phyloP scores from a whole-genome alignment of 2,329 filamentous ascomycete genomes.

The Phyllosticta ampelicida region DNA sequence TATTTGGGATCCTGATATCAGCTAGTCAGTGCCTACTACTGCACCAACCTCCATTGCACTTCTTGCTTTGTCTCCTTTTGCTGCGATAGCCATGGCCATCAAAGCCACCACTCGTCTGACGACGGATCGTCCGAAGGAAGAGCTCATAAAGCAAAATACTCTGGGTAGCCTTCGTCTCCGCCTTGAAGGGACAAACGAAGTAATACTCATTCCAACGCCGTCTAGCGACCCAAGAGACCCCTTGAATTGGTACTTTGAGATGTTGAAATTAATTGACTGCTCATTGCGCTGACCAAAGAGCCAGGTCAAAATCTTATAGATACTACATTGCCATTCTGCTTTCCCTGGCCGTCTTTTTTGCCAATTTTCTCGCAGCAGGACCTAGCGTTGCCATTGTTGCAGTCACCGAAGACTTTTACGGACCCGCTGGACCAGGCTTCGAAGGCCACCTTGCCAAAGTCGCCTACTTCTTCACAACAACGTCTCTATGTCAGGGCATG shows the following conservation, averaged over 20 bases:
- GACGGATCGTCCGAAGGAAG: constrained; percentile 4
- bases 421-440: constrained; percentile 23
- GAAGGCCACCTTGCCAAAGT: constrained; percentile 31
- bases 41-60: neutral
- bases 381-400: constrained; percentile 42
- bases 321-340: constrained; percentile 41
- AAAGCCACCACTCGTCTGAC: constrained; percentile 2
- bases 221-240: constrained; percentile 40
- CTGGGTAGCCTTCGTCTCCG: constrained; percentile 11
- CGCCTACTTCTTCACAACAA: constrained; percentile 45
- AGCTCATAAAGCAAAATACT: constrained; percentile 8
- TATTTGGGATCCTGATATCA: neutral
- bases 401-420: constrained; percentile 36
- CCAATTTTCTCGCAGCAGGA: constrained; percentile 47
- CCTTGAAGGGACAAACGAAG: constrained; percentile 31
- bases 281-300: neutral
- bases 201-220: constrained; percentile 42
- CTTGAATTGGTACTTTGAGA: constrained; percentile 40
- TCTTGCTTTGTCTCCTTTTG: neutral
- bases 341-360: constrained; percentile 45
- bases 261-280: neutral
- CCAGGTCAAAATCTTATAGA: constrained; percentile 32
- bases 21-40: neutral
- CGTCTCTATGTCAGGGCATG: constrained; percentile 39
- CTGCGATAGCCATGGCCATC: constrained; percentile 4